phyloP scores from a whole-genome alignment of 2,329 filamentous ascomycete species.

The Cladosporium sp. region DNA sequence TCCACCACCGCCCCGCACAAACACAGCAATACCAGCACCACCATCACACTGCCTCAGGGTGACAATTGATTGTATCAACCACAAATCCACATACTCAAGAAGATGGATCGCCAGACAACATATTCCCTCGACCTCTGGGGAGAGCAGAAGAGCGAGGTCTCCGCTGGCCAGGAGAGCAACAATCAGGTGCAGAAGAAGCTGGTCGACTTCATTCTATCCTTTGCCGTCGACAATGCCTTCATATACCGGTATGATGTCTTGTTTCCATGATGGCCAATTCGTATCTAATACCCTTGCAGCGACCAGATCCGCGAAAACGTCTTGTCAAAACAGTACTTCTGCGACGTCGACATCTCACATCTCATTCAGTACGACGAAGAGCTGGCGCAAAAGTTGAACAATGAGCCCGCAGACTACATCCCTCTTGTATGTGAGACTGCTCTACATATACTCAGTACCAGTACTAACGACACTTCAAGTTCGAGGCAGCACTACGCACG shows the following conservation, averaged over 20 bases:
- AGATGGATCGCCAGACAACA: conserved; percentile 84
- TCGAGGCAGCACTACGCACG: conserved; percentile 84
- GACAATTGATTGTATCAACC: background rate
- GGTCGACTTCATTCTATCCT: conserved; percentile 89
- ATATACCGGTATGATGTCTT: conserved; percentile 72
- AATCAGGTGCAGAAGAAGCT: conserved; percentile 72
- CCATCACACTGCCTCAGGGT: background rate
- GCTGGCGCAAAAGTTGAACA: conserved; percentile 83
- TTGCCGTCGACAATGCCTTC: conserved; percentile 90
- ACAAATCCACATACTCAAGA: conserved; percentile 40
- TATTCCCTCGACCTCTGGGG: conserved; percentile 82
- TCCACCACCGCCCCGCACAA: conserved; percentile 11
- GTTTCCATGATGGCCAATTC: too few relatives aligned
- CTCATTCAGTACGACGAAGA: conserved; percentile 96
- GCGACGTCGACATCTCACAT: conserved; percentile 93
- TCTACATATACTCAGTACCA: conserved; percentile 11
- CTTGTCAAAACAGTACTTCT: conserved; percentile 89
- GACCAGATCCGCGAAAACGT: conserved; percentile 96
- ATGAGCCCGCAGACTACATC: conserved; percentile 88
- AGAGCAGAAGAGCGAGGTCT: conserved; percentile 36
- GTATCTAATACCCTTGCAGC: conserved; percentile 55
- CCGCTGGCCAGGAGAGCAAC: conserved; percentile 35
- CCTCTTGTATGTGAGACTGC: conserved; percentile 67
- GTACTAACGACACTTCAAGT: conserved; percentile 57
- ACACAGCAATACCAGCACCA: background rate